phyloP scores from a whole-genome alignment of 75 land plant species.

The Sequoiadendron giganteum region DNA sequence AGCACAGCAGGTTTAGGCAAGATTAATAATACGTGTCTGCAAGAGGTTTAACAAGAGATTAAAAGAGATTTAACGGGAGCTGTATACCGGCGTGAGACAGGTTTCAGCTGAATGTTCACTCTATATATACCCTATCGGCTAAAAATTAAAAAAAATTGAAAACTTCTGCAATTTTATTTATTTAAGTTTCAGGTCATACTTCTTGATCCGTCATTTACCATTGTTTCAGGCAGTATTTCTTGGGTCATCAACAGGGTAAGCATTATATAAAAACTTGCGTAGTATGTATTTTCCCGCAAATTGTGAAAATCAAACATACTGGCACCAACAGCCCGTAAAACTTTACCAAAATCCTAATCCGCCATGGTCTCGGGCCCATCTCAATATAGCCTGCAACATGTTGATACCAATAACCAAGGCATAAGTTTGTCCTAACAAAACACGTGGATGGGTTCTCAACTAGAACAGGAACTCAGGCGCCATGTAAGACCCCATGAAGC shows the following conservation, averaged over 20 bases:
- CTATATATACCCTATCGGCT: no score
- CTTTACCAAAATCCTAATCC: neutral
- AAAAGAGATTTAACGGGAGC: no score
- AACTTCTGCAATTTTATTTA: neutral
- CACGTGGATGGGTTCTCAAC: no score
- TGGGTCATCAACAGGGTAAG: neutral
- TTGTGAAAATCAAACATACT: neutral
- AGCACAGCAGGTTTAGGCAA: no score
- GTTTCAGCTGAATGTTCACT: no score
- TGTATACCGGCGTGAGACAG: no score
- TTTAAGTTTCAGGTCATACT: neutral
- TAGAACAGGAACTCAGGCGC: no score
- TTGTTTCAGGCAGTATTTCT: neutral
- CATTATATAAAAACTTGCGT: neutral
- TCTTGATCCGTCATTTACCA: neutral
- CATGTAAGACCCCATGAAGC: no score
- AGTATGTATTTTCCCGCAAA: neutral
- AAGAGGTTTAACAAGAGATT: no score
- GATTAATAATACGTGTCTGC: no score
- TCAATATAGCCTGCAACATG: neutral
- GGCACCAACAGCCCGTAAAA: neutral
- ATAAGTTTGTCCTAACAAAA: neutral
- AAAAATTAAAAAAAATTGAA: no score
- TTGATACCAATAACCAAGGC: neutral
- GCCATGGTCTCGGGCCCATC: neutral